Evolutionary conservation across 2,329 filamentous ascomycete genomes (phyloP).

Genomic region (Fusarium mundagurra): DNA sequence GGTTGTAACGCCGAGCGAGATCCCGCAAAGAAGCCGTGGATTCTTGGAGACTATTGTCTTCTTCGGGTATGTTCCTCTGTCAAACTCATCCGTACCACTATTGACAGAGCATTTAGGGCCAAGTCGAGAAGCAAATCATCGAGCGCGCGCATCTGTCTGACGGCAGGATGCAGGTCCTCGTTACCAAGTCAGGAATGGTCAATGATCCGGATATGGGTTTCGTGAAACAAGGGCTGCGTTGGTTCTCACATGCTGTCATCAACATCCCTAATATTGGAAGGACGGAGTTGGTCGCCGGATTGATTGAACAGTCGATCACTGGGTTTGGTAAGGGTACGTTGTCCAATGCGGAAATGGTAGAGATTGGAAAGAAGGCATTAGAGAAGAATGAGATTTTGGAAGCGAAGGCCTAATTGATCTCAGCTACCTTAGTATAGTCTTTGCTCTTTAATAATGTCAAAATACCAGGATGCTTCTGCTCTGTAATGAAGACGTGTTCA

Average conservation of each 20-base stretch:
- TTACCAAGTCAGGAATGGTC: slow-evolving; percentile 57
- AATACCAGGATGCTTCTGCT: background rate
- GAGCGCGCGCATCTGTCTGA: slow-evolving; percentile 52
- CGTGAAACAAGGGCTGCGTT: background rate
- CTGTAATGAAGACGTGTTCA: background rate
- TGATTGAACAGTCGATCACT: slow-evolving; percentile 56
- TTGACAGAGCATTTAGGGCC: slow-evolving; percentile 49
- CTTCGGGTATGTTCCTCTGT: slow-evolving; percentile 55
- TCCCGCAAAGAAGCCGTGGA: slow-evolving; percentile 52
- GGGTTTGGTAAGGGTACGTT: slow-evolving; percentile 60
- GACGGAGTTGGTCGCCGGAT: slow-evolving; percentile 51
- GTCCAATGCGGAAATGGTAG: slow-evolving; percentile 53
- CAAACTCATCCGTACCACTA: too few relatives aligned
- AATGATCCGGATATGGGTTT: slow-evolving; percentile 10
- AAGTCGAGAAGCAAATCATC: slow-evolving; percentile 56
- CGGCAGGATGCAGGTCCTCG: slow-evolving; percentile 49
- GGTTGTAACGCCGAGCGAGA: slow-evolving; percentile 57
- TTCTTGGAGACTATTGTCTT: slow-evolving; percentile 52
- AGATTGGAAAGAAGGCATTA: slow-evolving; percentile 44
- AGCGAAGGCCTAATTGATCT: background rate
- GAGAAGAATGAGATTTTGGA: background rate
- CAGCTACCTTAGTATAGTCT: background rate
- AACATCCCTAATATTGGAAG: slow-evolving; percentile 50
- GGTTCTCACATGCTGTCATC: slow-evolving; percentile 24
- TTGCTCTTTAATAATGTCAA: background rate